A percentile compares a stretch with the other conserved stretches of the same genome.
These are phyloP conservation scores for Fulvia fulva DNA, from an alignment of 2,329 filamentous ascomycete species.

Conservation along the genomic window DNA sequence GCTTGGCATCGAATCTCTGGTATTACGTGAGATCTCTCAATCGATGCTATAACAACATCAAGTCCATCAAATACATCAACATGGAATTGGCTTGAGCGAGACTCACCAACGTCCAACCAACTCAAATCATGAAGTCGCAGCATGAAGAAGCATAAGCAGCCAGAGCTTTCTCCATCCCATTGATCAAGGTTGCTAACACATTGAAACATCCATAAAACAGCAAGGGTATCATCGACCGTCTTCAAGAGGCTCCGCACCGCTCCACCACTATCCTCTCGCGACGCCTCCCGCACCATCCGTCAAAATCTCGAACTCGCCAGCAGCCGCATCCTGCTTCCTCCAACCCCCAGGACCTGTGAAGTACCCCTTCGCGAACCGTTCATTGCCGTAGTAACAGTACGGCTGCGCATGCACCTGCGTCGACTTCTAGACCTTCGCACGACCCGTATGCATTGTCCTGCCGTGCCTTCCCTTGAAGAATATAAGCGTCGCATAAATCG, in stretches of 20 bases:
- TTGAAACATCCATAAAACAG: not conserved
- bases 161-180: not conserved
- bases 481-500: slow-evolving; percentile 52
- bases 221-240: not conserved
- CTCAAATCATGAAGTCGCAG: too few relatives aligned
- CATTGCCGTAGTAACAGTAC: not conserved
- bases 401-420: not conserved
- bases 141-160: not conserved
- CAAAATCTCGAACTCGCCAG: not conserved
- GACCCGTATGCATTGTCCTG: slow-evolving; percentile 37
- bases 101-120: too few relatives aligned
- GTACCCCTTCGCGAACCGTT: not conserved
- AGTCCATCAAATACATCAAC: too few relatives aligned
- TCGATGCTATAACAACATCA: too few relatives aligned
- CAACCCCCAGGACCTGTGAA: not conserved
- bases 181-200: not conserved
- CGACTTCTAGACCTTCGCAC: slow-evolving; percentile 30
- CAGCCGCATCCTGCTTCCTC: not conserved
- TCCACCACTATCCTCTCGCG: not conserved
- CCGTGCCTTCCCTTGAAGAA: slow-evolving; percentile 54
- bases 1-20: too few relatives aligned
- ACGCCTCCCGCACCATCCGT: not conserved
- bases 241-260: not conserved
- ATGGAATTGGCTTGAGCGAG: too few relatives aligned
- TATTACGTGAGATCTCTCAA: too few relatives aligned